Conservation (phyloP, 352 stramenopile species). For the Pythium graminicola region DNA sequence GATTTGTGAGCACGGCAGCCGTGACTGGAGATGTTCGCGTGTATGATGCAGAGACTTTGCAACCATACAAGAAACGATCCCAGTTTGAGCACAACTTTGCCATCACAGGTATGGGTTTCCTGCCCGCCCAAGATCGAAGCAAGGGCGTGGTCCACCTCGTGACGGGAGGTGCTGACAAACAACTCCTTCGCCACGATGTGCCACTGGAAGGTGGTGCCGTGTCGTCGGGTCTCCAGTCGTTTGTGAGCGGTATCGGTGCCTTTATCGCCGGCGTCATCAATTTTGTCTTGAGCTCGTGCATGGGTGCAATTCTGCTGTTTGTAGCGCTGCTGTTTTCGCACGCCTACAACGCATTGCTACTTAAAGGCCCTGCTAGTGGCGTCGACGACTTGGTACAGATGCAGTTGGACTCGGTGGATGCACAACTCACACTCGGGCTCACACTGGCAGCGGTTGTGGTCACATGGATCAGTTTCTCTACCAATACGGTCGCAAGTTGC, state of each 20-base stretch:
- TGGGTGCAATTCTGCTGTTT: conserved; percentile 53
- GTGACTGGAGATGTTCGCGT: conserved; percentile 72
- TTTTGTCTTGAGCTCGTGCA: conserved; percentile 44
- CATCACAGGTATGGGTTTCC: conserved; percentile 79
- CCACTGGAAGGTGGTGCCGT: conserved; percentile 47
- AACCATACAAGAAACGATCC: conserved; percentile 47
- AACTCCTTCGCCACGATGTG: conserved; percentile 59
- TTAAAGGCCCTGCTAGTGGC: conserved; percentile 38
- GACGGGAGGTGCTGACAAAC: conserved; percentile 73
- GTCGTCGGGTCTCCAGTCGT: conserved; percentile 32
- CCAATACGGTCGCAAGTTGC: conserved; percentile 36
- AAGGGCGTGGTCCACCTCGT: conserved; percentile 42
- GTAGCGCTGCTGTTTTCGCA: conserved; percentile 73
- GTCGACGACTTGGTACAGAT: conserved; percentile 53
- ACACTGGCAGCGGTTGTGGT: conserved; percentile 28
- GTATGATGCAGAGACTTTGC: conserved; percentile 40
- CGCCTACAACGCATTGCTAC: conserved; percentile 48
- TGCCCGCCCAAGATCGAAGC: conserved; percentile 28
- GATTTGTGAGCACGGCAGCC: conserved; percentile 60
- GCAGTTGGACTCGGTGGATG: conserved; percentile 50
- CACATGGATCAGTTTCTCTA: conserved; percentile 31
- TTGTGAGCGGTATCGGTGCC: conserved; percentile 27
- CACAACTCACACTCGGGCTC: conserved; percentile 37
- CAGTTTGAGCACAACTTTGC: conserved; percentile 67
- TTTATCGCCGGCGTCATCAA: conserved; percentile 29